Conservation (phyloP, 306 rosid species). For the Ormosia emarginata region DNA sequence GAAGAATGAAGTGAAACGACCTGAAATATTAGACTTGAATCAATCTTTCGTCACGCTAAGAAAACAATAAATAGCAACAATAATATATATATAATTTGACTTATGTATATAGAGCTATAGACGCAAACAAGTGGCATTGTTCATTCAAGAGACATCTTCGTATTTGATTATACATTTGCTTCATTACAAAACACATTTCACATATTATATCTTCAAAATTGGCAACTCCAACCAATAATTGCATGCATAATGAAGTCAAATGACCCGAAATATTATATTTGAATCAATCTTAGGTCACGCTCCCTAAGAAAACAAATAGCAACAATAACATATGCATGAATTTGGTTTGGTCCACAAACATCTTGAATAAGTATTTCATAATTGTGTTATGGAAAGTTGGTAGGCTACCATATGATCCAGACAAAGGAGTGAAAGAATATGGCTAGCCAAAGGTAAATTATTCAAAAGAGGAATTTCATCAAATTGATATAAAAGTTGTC, state of each 20-base stretch:
- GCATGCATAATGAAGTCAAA: neutral
- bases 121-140: neutral
- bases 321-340: neutral
- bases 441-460: neutral
- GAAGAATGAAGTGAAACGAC: neutral
- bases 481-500: neutral
- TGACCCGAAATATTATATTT: neutral
- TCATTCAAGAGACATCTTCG: neutral
- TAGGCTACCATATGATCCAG: neutral
- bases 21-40: neutral
- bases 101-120: too few relatives aligned
- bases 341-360: neutral
- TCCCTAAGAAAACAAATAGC: neutral
- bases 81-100: neutral
- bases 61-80: neutral
- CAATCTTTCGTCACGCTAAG: neutral
- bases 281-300: neutral
- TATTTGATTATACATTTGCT: neutral
- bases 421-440: neutral
- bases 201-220: neutral
- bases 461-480: neutral
- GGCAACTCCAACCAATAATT: neutral
- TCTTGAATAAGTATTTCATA: neutral
- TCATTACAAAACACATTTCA: neutral
- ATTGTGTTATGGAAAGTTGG: slow-evolving; percentile 23